Evolutionary conservation across 1,139 yeast species (phyloP).

Genomic region (Yamadazyma dendronema): DNA sequence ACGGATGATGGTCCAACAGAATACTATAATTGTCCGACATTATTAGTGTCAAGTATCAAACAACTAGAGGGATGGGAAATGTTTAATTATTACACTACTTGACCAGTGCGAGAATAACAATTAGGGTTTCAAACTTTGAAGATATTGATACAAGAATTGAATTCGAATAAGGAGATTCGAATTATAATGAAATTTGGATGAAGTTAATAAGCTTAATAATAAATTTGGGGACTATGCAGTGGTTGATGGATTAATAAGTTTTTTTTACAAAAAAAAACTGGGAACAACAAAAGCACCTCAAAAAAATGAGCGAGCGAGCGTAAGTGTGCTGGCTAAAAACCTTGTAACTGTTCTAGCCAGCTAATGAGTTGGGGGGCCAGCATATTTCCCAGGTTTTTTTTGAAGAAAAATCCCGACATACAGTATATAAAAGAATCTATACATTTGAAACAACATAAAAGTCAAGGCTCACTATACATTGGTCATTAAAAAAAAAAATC

Average conservation of each 20-base stretch:
- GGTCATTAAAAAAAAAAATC: too few relatives aligned
- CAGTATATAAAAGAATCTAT: too few relatives aligned
- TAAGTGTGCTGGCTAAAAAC: constrained; percentile 13
- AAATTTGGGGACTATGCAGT: neutral
- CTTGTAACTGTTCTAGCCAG: neutral
- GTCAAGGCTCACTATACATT: too few relatives aligned
- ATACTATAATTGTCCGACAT: constrained; percentile 12
- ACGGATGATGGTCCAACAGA: constrained; percentile 9
- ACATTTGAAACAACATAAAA: too few relatives aligned
- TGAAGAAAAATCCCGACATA: neutral
- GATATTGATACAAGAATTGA: neutral
- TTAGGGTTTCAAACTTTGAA: neutral
- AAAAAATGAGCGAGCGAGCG: constrained; percentile 6
- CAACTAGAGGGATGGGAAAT: constrained; percentile 2
- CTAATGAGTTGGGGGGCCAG: neutral
- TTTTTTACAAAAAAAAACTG: neutral
- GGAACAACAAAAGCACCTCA: constrained; percentile 2
- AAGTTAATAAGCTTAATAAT: neutral
- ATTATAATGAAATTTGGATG: neutral
- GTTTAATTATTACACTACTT: constrained; percentile 9
- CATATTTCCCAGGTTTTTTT: too few relatives aligned
- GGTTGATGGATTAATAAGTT: neutral
- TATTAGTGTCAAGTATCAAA: neutral
- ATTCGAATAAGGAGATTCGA: neutral
- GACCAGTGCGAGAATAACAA: constrained; percentile 7